Evolutionary conservation across 208 protist species (phyloP).

Genomic region (Herpetomonas tarakana): DNA sequence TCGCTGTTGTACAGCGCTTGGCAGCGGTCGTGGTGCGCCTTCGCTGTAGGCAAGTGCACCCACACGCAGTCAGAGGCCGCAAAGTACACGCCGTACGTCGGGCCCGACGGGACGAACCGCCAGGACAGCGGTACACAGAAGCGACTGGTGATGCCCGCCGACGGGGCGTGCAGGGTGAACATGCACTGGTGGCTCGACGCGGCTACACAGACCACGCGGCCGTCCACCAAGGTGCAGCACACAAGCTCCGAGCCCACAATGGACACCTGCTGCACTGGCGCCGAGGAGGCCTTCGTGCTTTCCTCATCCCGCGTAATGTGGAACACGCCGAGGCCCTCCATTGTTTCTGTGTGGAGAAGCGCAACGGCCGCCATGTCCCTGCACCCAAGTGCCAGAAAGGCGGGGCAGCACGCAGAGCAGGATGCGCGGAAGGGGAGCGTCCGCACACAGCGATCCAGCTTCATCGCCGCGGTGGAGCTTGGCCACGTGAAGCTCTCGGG

Average conservation of each 20-base stretch:
- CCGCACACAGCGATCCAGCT: slow-evolving; percentile 3
- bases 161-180: slow-evolving; percentile 27
- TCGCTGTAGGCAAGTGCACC: slow-evolving; percentile 37
- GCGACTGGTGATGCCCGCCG: slow-evolving; percentile 1
- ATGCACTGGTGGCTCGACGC: slow-evolving; percentile 23
- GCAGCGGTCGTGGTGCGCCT: slow-evolving; percentile 19
- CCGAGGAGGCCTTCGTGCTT: neutral
- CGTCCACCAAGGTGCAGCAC: slow-evolving; percentile 11
- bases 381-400: slow-evolving; percentile 24
- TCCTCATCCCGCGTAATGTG: slow-evolving; percentile 5
- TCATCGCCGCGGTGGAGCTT: slow-evolving; percentile 3
- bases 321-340: slow-evolving; percentile 25
- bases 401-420: slow-evolving; percentile 15
- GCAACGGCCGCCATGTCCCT: slow-evolving; percentile 26
- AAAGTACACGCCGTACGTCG: slow-evolving; percentile 33
- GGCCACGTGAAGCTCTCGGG: neutral
- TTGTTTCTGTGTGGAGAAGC: slow-evolving; percentile 23
- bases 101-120: slow-evolving; percentile 12
- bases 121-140: slow-evolving; percentile 3
- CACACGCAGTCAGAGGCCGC: slow-evolving; percentile 17
- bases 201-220: slow-evolving; percentile 26
- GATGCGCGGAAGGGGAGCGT: slow-evolving; percentile 16
- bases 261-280: neutral
- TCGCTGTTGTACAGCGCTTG: neutral
- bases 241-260: slow-evolving; percentile 10